Base-by-base conservation (phyloP, 2,329 filamentous ascomycete genomes). In the Aspergillus sp. region DNA sequence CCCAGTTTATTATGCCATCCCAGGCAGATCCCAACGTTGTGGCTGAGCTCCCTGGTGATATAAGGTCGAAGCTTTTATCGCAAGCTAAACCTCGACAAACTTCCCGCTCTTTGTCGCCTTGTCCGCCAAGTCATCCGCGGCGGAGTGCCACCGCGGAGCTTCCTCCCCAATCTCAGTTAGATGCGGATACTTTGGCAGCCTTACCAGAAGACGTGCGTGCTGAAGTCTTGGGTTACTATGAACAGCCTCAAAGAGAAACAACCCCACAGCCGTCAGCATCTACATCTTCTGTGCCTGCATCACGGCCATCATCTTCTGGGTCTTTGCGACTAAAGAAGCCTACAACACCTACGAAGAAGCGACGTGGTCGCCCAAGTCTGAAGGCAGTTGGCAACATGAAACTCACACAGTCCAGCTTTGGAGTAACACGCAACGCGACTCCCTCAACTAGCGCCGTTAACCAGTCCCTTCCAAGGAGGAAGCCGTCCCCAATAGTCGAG, bases 1-100 rank as follows among this genome's bases (percentile, higher is more conserved):
- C 91, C 0, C 93, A 98, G 58, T 98, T 98, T 58, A 81, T 97
- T 37, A 75, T 98, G 54, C 93, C 93, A 12, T 66, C 67, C 0
- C 88, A 95, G 53, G 78, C 87, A 2, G 93, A 98, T 60, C 83
- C 85, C 0, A 73, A 77, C n/a, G 85, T 95, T 0, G 68, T 97
- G 4, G 86, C 86, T 1, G 90, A 94, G 57, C 74, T 98, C 4
- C 91, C 91, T 0, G 75, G 74, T 29, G 88, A 95, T 60, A 95
- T 97, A 50, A 79, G 88, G 47, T 82, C 81, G 29, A 88, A 81
- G 58, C 75, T 97, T 7, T 74, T 86, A 48, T 77, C 77, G 7
- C 83, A 85, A 57, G 72, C 69, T 45, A 67, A 62, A 31, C 44
- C 44, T 19, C 47, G 43, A 42, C 47, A 44, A 13, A 43, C 44